Evolutionary conservation across 352 stramenopile species (phyloP).

Genomic region (Globisporangium alternatum): DNA sequence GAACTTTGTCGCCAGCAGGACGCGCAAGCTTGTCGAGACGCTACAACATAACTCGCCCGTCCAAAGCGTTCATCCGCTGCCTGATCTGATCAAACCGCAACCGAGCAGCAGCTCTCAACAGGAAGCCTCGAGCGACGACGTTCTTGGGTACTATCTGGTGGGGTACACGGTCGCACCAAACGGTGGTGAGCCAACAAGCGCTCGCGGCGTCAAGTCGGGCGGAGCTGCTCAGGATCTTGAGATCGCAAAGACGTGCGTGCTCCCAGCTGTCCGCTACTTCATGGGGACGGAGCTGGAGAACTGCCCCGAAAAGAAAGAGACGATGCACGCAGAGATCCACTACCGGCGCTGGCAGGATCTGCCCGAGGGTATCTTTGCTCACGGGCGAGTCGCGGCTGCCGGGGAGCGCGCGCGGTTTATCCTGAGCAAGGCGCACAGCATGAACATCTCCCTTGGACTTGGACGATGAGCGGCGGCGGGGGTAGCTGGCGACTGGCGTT

Average conservation of each 20-base stretch:
- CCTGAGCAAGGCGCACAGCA: constrained; percentile 64
- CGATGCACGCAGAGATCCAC: constrained; percentile 57
- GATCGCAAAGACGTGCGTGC: constrained; percentile 40
- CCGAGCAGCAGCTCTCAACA: neutral
- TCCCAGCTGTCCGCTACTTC: constrained; percentile 72
- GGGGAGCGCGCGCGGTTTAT: constrained; percentile 80
- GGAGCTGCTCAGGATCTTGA: constrained; percentile 23
- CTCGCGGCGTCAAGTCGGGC: neutral
- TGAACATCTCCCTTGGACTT: constrained; percentile 52
- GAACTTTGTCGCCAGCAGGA: constrained; percentile 80
- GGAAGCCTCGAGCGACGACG: constrained; percentile 6
- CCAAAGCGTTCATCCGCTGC: constrained; percentile 64
- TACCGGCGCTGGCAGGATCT: constrained; percentile 74
- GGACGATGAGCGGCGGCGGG: constrained; percentile 26
- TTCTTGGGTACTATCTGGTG: constrained; percentile 66
- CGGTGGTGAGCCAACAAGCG: neutral
- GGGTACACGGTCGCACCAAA: constrained; percentile 48
- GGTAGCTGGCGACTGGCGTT: neutral
- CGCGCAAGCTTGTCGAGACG: constrained; percentile 80
- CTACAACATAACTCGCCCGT: constrained; percentile 67
- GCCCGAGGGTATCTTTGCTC: constrained; percentile 56
- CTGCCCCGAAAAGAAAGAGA: constrained; percentile 49
- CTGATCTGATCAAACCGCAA: constrained; percentile 46
- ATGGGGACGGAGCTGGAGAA: constrained; percentile 67
- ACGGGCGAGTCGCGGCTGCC: constrained; percentile 50